These are phyloP conservation scores for Cicer judaicum DNA, from an alignment of 306 rosid species.

Conservation along the genomic window DNA sequence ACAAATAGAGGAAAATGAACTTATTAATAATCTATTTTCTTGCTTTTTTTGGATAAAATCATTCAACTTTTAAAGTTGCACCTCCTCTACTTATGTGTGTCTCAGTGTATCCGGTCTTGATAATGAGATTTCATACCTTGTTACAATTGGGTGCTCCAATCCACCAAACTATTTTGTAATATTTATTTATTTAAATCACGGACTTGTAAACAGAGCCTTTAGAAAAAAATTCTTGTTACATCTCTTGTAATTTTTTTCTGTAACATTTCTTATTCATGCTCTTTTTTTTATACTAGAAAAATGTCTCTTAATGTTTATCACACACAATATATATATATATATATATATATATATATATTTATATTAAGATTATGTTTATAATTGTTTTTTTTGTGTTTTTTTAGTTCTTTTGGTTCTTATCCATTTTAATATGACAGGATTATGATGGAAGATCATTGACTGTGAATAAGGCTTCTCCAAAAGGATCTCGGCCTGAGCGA, in stretches of 20 bases:
- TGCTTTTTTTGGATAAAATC: neutral
- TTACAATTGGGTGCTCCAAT: neutral
- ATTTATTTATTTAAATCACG: neutral
- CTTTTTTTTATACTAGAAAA: neutral
- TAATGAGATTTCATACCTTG: neutral
- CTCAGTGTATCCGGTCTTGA: neutral
- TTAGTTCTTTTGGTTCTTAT: slow-evolving; percentile 17
- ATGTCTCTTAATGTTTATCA: slow-evolving; percentile 5
- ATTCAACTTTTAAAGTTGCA: neutral
- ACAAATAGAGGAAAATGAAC: slow-evolving; percentile 8
- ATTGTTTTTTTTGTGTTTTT: neutral
- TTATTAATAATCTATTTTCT: slow-evolving; percentile 6
- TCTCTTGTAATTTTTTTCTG: no score
- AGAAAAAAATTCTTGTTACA: no score
- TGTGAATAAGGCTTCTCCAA: slow-evolving; percentile 92
- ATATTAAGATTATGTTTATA: neutral
- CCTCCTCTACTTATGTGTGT: slow-evolving; percentile 18
- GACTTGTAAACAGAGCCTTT: neutral
- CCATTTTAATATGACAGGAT: slow-evolving; percentile 52
- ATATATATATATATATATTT: neutral
- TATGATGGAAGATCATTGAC: slow-evolving; percentile 75
- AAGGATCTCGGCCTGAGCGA: slow-evolving; percentile 78
- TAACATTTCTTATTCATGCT: neutral
- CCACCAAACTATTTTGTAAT: slow-evolving; percentile 3
- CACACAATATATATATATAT: neutral